These are phyloP conservation scores for Lunasporangiospora selenospora DNA, from an alignment of 192 early-diverging fungal species.

Conservation along the genomic window DNA sequence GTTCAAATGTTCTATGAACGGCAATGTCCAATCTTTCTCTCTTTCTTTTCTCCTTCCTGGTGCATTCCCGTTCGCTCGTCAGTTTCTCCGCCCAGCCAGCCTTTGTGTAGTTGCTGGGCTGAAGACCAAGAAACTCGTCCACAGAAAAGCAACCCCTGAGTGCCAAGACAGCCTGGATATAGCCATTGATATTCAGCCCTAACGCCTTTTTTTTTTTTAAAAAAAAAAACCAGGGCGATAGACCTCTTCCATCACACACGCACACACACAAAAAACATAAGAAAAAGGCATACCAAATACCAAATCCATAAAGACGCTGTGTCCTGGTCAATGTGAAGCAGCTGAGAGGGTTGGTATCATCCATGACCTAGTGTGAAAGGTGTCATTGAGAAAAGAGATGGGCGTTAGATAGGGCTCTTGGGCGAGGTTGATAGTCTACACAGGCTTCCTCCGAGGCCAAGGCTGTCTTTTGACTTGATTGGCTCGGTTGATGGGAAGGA, in stretches of 20 bases:
- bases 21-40: too few species aligned
- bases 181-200: background rate
- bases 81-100: too few species aligned
- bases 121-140: constrained; percentile 68
- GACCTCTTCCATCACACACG: background rate
- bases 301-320: constrained; percentile 83
- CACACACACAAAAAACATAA: too few species aligned
- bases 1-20: too few species aligned
- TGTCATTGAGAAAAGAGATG: background rate
- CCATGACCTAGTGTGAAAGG: constrained; percentile 49
- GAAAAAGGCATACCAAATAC: constrained; percentile 60
- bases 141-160: background rate
- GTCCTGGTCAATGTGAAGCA: constrained; percentile 61
- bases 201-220: background rate
- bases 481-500: background rate
- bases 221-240: too few species aligned
- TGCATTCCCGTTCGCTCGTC: too few species aligned
- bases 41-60: too few species aligned
- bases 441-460: background rate
- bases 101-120: constrained; percentile 75
- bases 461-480: background rate
- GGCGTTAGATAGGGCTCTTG: too few species aligned
- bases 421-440: too few species aligned
- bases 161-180: background rate
- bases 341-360: constrained; percentile 53